Evolutionary conservation across 2,329 filamentous ascomycete genomes (phyloP).

Genomic region (Penicillium sp.): DNA sequence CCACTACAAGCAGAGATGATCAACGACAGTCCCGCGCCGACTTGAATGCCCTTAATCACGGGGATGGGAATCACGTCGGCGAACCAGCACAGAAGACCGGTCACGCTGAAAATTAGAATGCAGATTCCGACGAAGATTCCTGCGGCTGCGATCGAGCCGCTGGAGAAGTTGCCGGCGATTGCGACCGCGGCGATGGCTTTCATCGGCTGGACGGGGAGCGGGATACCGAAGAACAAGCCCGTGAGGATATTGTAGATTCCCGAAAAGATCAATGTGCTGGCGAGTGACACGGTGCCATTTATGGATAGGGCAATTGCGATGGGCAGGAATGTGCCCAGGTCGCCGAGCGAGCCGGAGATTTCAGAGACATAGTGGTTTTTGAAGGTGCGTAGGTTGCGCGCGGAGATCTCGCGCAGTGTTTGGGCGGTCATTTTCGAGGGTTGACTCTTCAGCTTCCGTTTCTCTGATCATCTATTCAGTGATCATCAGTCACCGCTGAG

Average conservation of each 20-base stretch:
- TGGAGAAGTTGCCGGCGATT: conserved; percentile 67
- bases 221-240: conserved; percentile 80
- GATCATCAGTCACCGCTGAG: background rate
- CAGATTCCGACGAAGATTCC: conserved; percentile 75
- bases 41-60: conserved; percentile 91
- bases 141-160: conserved; percentile 74
- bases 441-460: background rate
- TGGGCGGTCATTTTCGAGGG: conserved; percentile 24
- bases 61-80: conserved; percentile 76
- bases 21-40: conserved; percentile 84
- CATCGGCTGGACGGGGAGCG: conserved; percentile 87
- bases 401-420: conserved; percentile 32
- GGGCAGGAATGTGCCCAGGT: conserved; percentile 85
- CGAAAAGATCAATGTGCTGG: conserved; percentile 83
- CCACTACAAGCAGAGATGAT: conserved; percentile 73
- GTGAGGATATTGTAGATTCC: conserved; percentile 85
- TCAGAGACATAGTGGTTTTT: conserved; percentile 65
- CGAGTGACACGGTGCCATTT: conserved; percentile 75
- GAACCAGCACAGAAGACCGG: conserved; percentile 74
- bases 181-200: conserved; percentile 89
- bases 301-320: conserved; percentile 83
- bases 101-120: conserved; percentile 75
- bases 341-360: conserved; percentile 84
- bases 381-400: conserved; percentile 59
- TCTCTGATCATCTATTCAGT: background rate